phyloP scores from a whole-genome alignment of 768 basidiomycete genomes.

The Russula brevipes region DNA sequence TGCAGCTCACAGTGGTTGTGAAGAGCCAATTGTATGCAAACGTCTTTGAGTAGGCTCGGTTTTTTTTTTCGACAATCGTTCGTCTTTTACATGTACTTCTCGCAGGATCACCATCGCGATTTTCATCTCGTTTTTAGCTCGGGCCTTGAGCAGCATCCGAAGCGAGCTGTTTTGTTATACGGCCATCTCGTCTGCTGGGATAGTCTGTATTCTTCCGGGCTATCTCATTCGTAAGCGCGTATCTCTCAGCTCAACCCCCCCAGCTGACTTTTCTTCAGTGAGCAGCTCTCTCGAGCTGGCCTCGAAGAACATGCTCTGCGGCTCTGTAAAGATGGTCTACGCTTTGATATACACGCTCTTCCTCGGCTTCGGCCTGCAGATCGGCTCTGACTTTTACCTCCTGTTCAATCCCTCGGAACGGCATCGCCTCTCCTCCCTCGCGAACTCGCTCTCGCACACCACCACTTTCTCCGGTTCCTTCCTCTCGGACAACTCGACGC shows the following conservation, averaged over 20 bases:
- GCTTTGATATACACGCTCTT: slow-evolving; percentile 79
- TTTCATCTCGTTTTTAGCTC: slow-evolving; percentile 70
- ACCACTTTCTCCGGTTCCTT: slow-evolving; percentile 59
- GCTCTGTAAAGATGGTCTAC: slow-evolving; percentile 80
- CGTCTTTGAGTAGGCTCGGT: slow-evolving; percentile 71
- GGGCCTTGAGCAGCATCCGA: slow-evolving; percentile 74
- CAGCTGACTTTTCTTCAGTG: slow-evolving; percentile 38
- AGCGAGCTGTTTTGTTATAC: slow-evolving; percentile 81
- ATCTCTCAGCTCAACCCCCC: background rate
- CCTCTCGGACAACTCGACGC: slow-evolving; percentile 47
- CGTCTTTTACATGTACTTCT: background rate
- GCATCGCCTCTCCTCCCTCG: slow-evolving; percentile 46
- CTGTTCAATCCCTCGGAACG: slow-evolving; percentile 57
- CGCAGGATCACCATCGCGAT: slow-evolving; percentile 74
- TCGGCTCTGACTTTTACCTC: slow-evolving; percentile 74
- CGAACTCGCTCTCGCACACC: slow-evolving; percentile 44
- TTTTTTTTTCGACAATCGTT: background rate
- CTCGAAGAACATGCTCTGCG: slow-evolving; percentile 75
- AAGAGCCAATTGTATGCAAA: slow-evolving; percentile 80
- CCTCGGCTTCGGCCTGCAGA: slow-evolving; percentile 76
- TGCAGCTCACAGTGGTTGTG: slow-evolving; percentile 66
- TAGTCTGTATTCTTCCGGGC: slow-evolving; percentile 84
- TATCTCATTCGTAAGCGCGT: slow-evolving; percentile 62
- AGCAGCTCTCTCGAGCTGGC: slow-evolving; percentile 77
- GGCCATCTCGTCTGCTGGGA: slow-evolving; percentile 79